These are phyloP conservation scores for Eleusine indica DNA, from an alignment of 176 grass and related monocot genomes.

Conservation along the genomic window DNA sequence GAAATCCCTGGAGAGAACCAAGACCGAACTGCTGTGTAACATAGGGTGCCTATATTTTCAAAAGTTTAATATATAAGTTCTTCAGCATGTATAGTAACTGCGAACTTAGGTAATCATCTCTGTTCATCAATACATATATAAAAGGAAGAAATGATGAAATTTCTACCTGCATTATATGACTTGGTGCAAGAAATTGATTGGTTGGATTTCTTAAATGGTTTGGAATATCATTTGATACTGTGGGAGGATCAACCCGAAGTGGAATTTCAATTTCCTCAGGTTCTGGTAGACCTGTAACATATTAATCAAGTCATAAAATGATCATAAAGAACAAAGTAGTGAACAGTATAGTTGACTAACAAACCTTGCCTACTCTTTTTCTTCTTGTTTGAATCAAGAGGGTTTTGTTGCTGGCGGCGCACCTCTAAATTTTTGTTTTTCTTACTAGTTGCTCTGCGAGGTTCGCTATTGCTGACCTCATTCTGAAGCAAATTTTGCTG, in stretches of 20 bases:
- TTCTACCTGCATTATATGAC: constrained; percentile 78
- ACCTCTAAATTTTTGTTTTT: constrained; percentile 64
- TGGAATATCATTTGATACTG: constrained; percentile 56
- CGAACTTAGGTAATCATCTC: neutral
- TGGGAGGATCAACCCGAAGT: constrained; percentile 45
- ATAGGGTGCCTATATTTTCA: constrained; percentile 63
- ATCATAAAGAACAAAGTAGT: constrained; percentile 24
- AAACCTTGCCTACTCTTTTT: constrained; percentile 72
- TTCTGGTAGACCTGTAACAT: constrained; percentile 52
- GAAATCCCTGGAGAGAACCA: constrained; percentile 73
- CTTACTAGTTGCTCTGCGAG: constrained; percentile 55
- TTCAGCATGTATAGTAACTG: neutral
- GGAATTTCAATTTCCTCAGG: constrained; percentile 60
- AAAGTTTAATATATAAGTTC: constrained; percentile 28
- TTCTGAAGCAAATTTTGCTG: constrained; percentile 61
- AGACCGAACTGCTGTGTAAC: constrained; percentile 77
- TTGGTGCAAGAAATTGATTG: constrained; percentile 67
- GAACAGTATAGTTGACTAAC: constrained; percentile 23
- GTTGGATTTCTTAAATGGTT: constrained; percentile 65
- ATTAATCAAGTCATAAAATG: constrained; percentile 25
- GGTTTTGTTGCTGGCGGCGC: constrained; percentile 46
- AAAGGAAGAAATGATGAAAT: constrained; percentile 13
- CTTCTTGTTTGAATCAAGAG: constrained; percentile 60
- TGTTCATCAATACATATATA: constrained; percentile 5
- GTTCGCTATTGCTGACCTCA: constrained; percentile 51